Base-by-base conservation (phyloP, 1,284 basidiomycete species). In the Uromyces viciae-fabae region DNA sequence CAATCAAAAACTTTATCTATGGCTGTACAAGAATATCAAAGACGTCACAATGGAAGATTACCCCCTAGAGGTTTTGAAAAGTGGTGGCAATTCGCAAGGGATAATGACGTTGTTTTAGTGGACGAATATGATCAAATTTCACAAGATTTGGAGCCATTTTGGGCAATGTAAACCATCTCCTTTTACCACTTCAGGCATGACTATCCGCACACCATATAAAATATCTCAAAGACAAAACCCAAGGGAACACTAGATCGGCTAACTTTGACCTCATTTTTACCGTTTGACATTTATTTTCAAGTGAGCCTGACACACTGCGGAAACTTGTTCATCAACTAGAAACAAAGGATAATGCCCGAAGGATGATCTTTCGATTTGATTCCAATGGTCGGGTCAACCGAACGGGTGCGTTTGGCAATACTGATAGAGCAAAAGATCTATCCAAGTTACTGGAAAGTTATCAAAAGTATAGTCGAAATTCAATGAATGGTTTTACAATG, bases 1-100 rank as follows among this genome's bases (percentile, higher is more conserved):
- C 88, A 89, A 85, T 87, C 86, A 81, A 86, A 85, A 83, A 87
- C 87, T 19, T 83, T 89, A 40, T 86, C 87, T 64, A 85, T 88
- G 82, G 88, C 88, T 9, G 88, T 87, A 3, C 81, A 85, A 58
- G 86, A 86, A 82, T 89, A 89, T 83, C 85, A 85, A 75, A 83
- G 84, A 73, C 84, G 86, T 69, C 88, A 88, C 84, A 25, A 72
- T 72, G 85, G 84, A 82, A 82, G 80, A 84, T 40, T 72, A 22
- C 77, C 77, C 17, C 77, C 77, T 19, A 69, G 54, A 58, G 77
- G 77, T 2, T 80, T 80, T 60, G 77, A 80, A 54, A 68, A 36
- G 46, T 80, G 84, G 83, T 85, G 82, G 84, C 54, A 81, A 38
- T 85, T 83, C 74, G 82, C 83, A 22, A 77, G 83, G 40, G 75